These are phyloP conservation scores for Neopestalotiopsis sp. DNA, from an alignment of 2,329 filamentous ascomycete genomes.

Conservation along the genomic window DNA sequence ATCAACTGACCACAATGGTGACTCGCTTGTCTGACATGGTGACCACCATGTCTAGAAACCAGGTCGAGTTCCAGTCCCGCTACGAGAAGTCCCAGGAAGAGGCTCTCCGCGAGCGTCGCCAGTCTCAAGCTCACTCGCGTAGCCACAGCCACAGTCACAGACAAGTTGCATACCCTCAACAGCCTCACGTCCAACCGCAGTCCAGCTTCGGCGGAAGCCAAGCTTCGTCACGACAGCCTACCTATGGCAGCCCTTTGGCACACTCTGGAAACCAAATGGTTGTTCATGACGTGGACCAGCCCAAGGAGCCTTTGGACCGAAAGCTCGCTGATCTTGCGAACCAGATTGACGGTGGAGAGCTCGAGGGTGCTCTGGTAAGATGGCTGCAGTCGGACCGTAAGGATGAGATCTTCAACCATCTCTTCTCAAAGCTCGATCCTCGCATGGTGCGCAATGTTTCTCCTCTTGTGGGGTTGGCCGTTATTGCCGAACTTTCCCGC, in stretches of 20 bases:
- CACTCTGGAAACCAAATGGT: slow-evolving; percentile 42
- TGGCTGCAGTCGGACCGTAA: slow-evolving; percentile 71
- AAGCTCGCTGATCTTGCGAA: slow-evolving; percentile 65
- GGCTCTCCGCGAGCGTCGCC: slow-evolving; percentile 46
- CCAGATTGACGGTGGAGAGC: slow-evolving; percentile 65
- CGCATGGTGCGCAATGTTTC: slow-evolving; percentile 62
- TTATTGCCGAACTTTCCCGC: slow-evolving; percentile 68
- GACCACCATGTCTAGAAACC: slow-evolving; percentile 70
- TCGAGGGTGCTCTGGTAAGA: slow-evolving; percentile 67
- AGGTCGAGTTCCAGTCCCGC: slow-evolving; percentile 71
- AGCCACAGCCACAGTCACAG: background rate
- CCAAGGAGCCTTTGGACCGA: slow-evolving; percentile 55
- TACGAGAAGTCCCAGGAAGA: slow-evolving; percentile 64
- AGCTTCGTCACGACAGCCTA: slow-evolving; percentile 24
- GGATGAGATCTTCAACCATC: slow-evolving; percentile 66
- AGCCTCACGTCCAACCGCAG: slow-evolving; percentile 32
- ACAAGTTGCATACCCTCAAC: slow-evolving; percentile 22
- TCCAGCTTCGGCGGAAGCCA: slow-evolving; percentile 35
- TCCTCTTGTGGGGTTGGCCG: slow-evolving; percentile 66
- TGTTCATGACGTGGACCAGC: slow-evolving; percentile 45
- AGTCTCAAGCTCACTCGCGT: slow-evolving; percentile 22
- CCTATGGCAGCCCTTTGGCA: slow-evolving; percentile 36
- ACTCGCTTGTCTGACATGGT: slow-evolving; percentile 72
- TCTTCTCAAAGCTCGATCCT: slow-evolving; percentile 56
- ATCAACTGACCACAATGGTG: slow-evolving; percentile 72